Evolutionary conservation across 2,329 filamentous ascomycete species (phyloP).

Genomic region (Aulographum hederae): DNA sequence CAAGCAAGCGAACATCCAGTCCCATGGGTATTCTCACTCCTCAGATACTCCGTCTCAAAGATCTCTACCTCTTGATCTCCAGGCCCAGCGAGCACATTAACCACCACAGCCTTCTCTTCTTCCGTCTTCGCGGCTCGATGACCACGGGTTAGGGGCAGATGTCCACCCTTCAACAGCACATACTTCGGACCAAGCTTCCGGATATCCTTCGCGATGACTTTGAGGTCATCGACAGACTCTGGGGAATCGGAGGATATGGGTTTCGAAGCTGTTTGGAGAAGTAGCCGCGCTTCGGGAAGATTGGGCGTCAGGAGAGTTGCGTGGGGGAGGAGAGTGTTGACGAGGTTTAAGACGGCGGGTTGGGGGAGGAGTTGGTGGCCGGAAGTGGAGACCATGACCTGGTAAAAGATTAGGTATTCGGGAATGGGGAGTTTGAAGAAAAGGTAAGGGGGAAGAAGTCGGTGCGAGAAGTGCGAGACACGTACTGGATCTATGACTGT

Average conservation of each 20-base stretch:
- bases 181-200: slow-evolving; percentile 54
- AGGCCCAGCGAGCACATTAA: slow-evolving; percentile 65
- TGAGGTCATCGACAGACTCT: slow-evolving; percentile 43
- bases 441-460: neutral
- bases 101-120: slow-evolving; percentile 44
- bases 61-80: slow-evolving; percentile 39
- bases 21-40: slow-evolving; percentile 72
- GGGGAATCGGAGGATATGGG: slow-evolving; percentile 20
- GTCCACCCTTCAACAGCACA: slow-evolving; percentile 81
- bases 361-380: slow-evolving; percentile 50
- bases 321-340: slow-evolving; percentile 40
- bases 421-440: slow-evolving; percentile 1
- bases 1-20: slow-evolving; percentile 89
- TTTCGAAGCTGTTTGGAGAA: slow-evolving; percentile 36
- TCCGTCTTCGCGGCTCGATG: slow-evolving; percentile 33
- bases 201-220: slow-evolving; percentile 47
- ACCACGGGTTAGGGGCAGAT: slow-evolving; percentile 56
- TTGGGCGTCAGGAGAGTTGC: slow-evolving; percentile 61
- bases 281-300: slow-evolving; percentile 51
- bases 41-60: slow-evolving; percentile 53
- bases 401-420: slow-evolving; percentile 4
- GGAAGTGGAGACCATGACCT: slow-evolving; percentile 90
- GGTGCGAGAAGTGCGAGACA: slow-evolving; percentile 1
- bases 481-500: slow-evolving; percentile 61
- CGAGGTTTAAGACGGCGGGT: slow-evolving; percentile 43